phyloP scores from a whole-genome alignment of 495 filamentous ascomycete species.

The Trichoderma virens region DNA sequence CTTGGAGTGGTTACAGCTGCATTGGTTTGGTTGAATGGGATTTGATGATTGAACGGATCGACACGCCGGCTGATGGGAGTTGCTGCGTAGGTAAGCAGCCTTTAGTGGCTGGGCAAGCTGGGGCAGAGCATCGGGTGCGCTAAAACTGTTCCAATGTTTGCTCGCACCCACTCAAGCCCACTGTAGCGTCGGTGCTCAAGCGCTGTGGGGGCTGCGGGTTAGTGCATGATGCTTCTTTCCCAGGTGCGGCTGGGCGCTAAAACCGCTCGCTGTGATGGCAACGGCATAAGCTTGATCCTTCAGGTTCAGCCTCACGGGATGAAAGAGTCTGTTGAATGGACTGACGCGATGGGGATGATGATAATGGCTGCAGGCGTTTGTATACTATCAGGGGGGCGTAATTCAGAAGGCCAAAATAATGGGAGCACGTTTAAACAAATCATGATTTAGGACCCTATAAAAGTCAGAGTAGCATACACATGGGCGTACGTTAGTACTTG shows the following conservation, averaged over 20 bases:
- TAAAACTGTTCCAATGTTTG: too few relatives aligned
- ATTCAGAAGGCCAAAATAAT: too few relatives aligned
- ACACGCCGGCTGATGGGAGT: not conserved
- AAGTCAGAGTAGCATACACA: too few relatives aligned
- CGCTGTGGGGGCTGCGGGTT: not conserved
- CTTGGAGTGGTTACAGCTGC: not conserved
- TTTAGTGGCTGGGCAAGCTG: not conserved
- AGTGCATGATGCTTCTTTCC: not conserved
- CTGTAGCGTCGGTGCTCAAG: not conserved
- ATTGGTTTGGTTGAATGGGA: not conserved
- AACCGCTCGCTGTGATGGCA: not conserved
- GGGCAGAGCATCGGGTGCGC: not conserved
- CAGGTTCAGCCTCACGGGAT: not conserved
- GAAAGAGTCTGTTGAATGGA: too few relatives aligned
- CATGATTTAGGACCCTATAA: too few relatives aligned
- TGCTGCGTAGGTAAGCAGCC: slow-evolving; percentile 1
- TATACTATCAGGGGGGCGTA: too few relatives aligned
- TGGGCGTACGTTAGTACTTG: too few relatives aligned
- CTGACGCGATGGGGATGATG: too few relatives aligned
- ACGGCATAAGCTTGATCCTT: not conserved
- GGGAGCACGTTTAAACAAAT: too few relatives aligned
- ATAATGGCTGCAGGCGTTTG: too few relatives aligned
- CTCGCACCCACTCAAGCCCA: not conserved
- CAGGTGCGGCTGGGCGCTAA: not conserved
- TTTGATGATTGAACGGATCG: not conserved